Base-by-base conservation (phyloP, 1,284 basidiomycete species). In the Papiliotrema fonsecae region DNA sequence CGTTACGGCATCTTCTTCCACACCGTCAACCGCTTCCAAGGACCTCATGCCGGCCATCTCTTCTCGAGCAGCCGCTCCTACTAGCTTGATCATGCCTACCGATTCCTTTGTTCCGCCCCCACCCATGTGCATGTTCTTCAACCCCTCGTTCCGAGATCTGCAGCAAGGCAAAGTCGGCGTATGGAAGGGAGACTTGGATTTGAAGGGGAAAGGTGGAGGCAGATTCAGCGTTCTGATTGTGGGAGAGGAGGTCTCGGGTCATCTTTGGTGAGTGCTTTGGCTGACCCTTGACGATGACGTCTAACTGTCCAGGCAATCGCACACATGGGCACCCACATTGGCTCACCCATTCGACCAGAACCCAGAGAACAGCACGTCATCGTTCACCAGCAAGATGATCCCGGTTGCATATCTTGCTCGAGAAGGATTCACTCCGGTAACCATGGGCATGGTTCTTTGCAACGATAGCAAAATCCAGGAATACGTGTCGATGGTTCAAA, bases 41-140 rank as follows among this genome's bases (percentile, higher is more conserved):
- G 42, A 38, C 14, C 34, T 50, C 7, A 13, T n/a, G 11, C 6
- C 25, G 21, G 21, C 16, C 13, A 42, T 28, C 6, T 52, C 52
- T 13, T 22, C n/a, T 22, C 36, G 38, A 30, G 42, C 42, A 18
- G 32, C 47, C 1, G 49, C 47, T 21, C 62, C 60, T 4, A 53
- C 58, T 18, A 54, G 60, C 32, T 28, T 67, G 7, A 36, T 55
- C 10, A 56, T 70, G 50, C 66, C 65, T 9, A 54, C 55, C 0
- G 60, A 52, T 7, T 54, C 62, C 1, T 72, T 70, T 51, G 60
- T 69, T 3, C 67, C 69, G 0, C 69, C 69, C 0, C 67, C 67
- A 7, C 69, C 69, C 1, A 72, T 72, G 69, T 72, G 69, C 55
- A 70, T 72, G 69, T 72, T 70, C 56, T 72, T 72, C 59, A 60